Conservation (phyloP, 305 asterid genomes). For the Solanum hybrid region DNA sequence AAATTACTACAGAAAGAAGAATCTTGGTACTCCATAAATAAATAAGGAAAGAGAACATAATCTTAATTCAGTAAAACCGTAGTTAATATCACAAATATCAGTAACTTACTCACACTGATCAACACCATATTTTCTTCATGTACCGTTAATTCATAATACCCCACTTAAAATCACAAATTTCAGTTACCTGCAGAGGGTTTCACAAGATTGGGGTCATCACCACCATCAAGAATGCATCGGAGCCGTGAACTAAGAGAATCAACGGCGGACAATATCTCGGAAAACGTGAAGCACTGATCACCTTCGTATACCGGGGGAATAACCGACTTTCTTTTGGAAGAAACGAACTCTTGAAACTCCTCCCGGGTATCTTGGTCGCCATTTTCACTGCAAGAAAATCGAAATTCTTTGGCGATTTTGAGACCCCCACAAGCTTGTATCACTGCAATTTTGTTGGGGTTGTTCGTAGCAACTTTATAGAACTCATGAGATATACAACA, state of each 20-base stretch:
- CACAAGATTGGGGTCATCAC: slow-evolving; percentile 39
- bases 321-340: neutral
- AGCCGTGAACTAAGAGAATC: slow-evolving; percentile 36
- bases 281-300: slow-evolving; percentile 38
- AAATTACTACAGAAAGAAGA: neutral
- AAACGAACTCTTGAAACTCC: slow-evolving; percentile 7
- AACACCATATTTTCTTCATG: neutral
- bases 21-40: neutral
- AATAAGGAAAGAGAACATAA: neutral
- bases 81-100: neutral
- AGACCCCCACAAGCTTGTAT: slow-evolving; percentile 67
- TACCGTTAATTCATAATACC: neutral
- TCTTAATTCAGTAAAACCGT: neutral
- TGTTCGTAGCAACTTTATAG: slow-evolving; percentile 39
- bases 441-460: slow-evolving; percentile 59
- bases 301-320: slow-evolving; percentile 27
- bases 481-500: slow-evolving; percentile 85
- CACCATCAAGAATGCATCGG: slow-evolving; percentile 44
- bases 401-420: slow-evolving; percentile 24
- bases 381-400: neutral
- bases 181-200: slow-evolving; percentile 34
- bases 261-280: slow-evolving; percentile 27
- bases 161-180: neutral
- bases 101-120: neutral
- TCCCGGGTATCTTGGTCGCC: neutral